Conservation (phyloP, 2,329 filamentous ascomycete species). For the Sarocladiaceae sp. region DNA sequence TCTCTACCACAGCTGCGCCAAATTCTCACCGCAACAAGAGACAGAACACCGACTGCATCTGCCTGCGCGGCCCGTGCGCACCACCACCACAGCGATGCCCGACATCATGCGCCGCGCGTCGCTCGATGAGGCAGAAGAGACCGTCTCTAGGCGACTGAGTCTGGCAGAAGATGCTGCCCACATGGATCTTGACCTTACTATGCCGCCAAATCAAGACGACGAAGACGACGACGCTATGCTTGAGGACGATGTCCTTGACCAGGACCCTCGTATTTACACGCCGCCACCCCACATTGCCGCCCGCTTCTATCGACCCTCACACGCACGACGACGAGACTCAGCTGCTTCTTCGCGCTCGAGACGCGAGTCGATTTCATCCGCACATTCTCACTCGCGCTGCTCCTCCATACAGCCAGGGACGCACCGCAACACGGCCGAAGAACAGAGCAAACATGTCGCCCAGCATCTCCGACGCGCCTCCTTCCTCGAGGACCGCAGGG, state of each 20-base stretch:
- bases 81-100: background rate
- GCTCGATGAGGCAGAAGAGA: constrained; percentile 19
- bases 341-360: constrained; percentile 65
- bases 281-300: constrained; percentile 75
- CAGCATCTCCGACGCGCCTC: constrained; percentile 76
- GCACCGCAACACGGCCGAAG: constrained; percentile 43
- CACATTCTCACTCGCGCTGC: constrained; percentile 56
- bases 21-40: no score
- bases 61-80: constrained; percentile 4
- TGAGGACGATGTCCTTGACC: constrained; percentile 28
- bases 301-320: constrained; percentile 61
- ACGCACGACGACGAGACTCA: constrained; percentile 67
- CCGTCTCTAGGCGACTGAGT: constrained; percentile 25
- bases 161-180: constrained; percentile 22
- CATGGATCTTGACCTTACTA: constrained; percentile 31
- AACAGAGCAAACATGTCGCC: constrained; percentile 71
- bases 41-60: background rate
- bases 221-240: constrained; percentile 31
- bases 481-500: constrained; percentile 77
- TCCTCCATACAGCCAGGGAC: constrained; percentile 54
- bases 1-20: no score
- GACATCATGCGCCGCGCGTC: constrained; percentile 39
- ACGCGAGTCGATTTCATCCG: constrained; percentile 74
- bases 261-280: constrained; percentile 40
- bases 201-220: constrained; percentile 32